Base-by-base conservation (phyloP, 345 rosid genomes). In the Cardamine resedifolia region DNA sequence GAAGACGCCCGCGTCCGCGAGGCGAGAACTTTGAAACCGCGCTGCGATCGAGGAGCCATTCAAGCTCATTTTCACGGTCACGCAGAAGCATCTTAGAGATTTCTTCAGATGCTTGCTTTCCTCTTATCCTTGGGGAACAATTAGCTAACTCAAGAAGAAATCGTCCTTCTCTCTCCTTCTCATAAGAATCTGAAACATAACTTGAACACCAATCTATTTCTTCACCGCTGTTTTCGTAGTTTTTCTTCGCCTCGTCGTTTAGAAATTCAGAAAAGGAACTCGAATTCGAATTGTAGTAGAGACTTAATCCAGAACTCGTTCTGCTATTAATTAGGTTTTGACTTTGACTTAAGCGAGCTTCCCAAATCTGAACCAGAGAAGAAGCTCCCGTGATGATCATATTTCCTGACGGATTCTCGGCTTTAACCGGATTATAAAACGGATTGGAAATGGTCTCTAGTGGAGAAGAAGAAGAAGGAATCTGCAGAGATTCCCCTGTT, bases 291-390 rank as follows among this genome's bases (percentile, higher is more conserved):
- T n/a, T n/a, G n/a, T n/a, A n/a, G n/a, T n/a, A n/a, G n/a, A n/a
- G 2, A 51, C 57, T 51, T 12, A 24, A 2, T 51, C 31, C 45
- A 52, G 41, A 62, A 19, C 43, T 68, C 6, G 43, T 57, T 27
- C 45, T 39, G 24, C 53, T 53, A 31, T 55, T 36, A 1, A 34
- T 55, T 11, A 64, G 16, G 39, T 27, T 71, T 5, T 71, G 79
- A 53, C 61, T 80, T 4, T 11, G 47, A 23, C 48, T 74, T 10
- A 44, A 76, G 65, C 86, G 77, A 11, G 92, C 91, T 81, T 92
- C 96, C 96, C 98, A 92, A 33, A 90, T 83, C 68, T 88, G 91
- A 39, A 90, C 91, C 15, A 90, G 90, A 9, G 91, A 92, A 33
- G 95, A 88, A 39, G 98, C 92, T 11, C 88, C 88, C 1, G 53